Conservation (phyloP, 1,139 yeast species). For the Meyerozyma athensensis region DNA sequence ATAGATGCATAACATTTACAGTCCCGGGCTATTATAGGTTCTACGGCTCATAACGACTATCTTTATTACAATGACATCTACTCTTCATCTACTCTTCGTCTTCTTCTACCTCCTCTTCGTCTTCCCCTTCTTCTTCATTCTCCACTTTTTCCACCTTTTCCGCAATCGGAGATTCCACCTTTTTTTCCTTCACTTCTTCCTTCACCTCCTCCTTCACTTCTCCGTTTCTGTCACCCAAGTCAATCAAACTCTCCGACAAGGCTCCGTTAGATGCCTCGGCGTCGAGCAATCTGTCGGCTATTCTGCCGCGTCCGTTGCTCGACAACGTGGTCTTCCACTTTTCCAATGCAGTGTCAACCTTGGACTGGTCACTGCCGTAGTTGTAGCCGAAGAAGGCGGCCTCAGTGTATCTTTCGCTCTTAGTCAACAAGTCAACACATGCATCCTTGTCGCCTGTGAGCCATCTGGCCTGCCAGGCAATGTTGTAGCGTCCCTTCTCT, state of each 20-base stretch:
- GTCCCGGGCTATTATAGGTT: constrained; percentile 2
- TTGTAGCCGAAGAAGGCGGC: constrained; percentile 80
- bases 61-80: constrained; percentile 26
- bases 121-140: constrained; percentile 10
- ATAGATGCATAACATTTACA: constrained; percentile 8
- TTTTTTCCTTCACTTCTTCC: constrained; percentile 4
- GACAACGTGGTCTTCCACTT: constrained; percentile 64
- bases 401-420: constrained; percentile 73
- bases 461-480: constrained; percentile 94
- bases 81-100: constrained; percentile 10
- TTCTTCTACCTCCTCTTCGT: constrained; percentile 5
- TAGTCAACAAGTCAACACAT: constrained; percentile 62
- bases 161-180: constrained; percentile 1
- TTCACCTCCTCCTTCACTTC: constrained; percentile 10
- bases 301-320: constrained; percentile 46
- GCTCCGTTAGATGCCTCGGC: constrained; percentile 11
- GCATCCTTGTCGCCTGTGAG: constrained; percentile 63
- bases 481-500: constrained; percentile 70
- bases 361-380: constrained; percentile 45
- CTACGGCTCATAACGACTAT: constrained; percentile 1
- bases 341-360: constrained; percentile 43
- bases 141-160: not conserved
- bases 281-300: constrained; percentile 55
- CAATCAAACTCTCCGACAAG: constrained; percentile 22
- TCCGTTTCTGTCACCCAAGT: constrained; percentile 23